Percentiles rank a stretch among this genome's conserved stretches.
phyloP scores from a whole-genome alignment of 768 basidiomycete species.

The Mycena epipterygia region DNA sequence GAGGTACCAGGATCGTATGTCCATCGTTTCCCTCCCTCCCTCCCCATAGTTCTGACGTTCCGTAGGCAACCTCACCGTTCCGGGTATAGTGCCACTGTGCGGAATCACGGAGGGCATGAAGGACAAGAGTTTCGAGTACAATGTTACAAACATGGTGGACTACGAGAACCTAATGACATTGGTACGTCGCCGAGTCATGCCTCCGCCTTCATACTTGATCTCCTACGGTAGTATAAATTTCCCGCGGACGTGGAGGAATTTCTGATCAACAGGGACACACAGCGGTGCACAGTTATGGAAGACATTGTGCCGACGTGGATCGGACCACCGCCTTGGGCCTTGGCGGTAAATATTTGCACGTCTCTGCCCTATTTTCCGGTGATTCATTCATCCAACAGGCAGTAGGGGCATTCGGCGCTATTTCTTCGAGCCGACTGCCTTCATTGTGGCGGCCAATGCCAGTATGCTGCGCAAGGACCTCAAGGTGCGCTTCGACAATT shows the following conservation, averaged over 20 bases:
- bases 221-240: conserved; percentile 6
- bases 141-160: neutral
- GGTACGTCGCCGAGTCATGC: neutral
- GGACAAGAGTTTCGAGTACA: conserved; percentile 1
- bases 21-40: too few species aligned
- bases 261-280: neutral
- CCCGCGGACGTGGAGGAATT: neutral
- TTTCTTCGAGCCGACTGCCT: neutral
- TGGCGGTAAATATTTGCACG: neutral
- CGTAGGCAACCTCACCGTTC: too few species aligned
- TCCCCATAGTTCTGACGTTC: too few species aligned
- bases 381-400: neutral
- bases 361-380: neutral
- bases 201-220: neutral
- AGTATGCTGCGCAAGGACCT: neutral
- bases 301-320: conserved; percentile 13
- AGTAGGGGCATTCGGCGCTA: too few species aligned
- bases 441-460: conserved; percentile 17
- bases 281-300: neutral
- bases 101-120: too few species aligned
- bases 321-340: conserved; percentile 13
- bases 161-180: neutral
- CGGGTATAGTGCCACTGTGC: too few species aligned
- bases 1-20: conserved; percentile 12
- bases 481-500: conserved; percentile 22